A percentile compares a stretch with the other conserved stretches of the same genome.
Conservation (phyloP, 495 filamentous ascomycete genomes). For the Jackrogersella multiformis region DNA sequence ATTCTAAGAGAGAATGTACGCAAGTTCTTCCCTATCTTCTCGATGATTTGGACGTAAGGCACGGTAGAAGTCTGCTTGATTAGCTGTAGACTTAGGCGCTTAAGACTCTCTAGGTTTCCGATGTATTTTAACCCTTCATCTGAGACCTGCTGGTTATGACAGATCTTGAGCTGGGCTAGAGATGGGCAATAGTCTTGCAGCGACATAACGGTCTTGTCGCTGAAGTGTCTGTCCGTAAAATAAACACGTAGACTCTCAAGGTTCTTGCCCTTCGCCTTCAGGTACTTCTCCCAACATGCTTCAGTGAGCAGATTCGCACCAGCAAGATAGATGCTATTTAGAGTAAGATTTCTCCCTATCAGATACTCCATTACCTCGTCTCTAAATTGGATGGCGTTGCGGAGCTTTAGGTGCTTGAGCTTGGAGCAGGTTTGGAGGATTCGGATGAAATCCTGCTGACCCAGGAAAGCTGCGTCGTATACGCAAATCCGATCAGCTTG, state of each 20-base stretch:
- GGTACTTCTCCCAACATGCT: constrained; percentile 71
- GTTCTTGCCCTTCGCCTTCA: constrained; percentile 66
- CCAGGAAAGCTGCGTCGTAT: constrained; percentile 81
- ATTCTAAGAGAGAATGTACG: constrained; percentile 76
- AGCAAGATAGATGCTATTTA: constrained; percentile 72
- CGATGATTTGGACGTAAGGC: constrained; percentile 67
- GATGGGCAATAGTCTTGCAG: constrained; percentile 66
- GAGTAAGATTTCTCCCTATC: constrained; percentile 68
- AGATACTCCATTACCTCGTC: constrained; percentile 82
- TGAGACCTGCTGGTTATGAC: constrained; percentile 61
- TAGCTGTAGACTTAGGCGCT: constrained; percentile 77
- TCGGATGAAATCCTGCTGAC: constrained; percentile 76
- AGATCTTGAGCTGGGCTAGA: constrained; percentile 77
- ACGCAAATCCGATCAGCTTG: constrained; percentile 72
- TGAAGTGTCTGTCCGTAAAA: constrained; percentile 73
- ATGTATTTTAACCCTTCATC: constrained; percentile 62
- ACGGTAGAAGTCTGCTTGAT: constrained; percentile 63
- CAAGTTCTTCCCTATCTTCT: constrained; percentile 66
- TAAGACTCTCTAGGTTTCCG: constrained; percentile 63
- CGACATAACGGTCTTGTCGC: constrained; percentile 64
- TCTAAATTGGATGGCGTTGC: constrained; percentile 88
- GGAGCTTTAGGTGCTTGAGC: constrained; percentile 73
- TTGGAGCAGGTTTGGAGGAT: constrained; percentile 79
- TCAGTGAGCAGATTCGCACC: constrained; percentile 83
- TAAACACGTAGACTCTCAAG: constrained; percentile 76